Conservation (phyloP, 2,329 filamentous ascomycete genomes). For the Proliferodiscus dingleyae region DNA sequence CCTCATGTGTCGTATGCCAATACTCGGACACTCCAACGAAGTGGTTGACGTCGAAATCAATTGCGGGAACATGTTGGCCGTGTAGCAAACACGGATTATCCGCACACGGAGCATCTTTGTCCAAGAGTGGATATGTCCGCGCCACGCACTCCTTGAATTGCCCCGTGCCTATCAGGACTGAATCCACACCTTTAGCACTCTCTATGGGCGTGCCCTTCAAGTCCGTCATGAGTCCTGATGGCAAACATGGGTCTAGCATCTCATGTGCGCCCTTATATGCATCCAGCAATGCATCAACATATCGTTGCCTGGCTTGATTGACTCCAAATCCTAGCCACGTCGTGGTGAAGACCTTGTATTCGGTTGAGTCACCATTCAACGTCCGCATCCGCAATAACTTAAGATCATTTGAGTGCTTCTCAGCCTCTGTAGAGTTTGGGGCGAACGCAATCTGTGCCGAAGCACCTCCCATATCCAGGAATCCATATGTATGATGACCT, state of each 20-base stretch:
- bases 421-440: constrained; percentile 84
- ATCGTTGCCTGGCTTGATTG: constrained; percentile 82
- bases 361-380: constrained; percentile 68
- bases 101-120: constrained; percentile 80
- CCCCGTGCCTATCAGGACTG: constrained; percentile 73
- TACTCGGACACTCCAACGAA: constrained; percentile 98
- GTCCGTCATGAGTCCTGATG: constrained; percentile 68
- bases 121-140: constrained; percentile 77
- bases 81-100: constrained; percentile 85
- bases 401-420: constrained; percentile 84
- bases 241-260: constrained; percentile 86
- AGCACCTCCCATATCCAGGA: constrained; percentile 96
- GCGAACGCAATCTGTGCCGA: constrained; percentile 98
- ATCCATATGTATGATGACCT: constrained; percentile 90
- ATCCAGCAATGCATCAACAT: constrained; percentile 70
- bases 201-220: constrained; percentile 57
- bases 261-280: constrained; percentile 58
- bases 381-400: constrained; percentile 82
- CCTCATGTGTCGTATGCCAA: constrained; percentile 96
- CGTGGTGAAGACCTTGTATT: constrained; percentile 89
- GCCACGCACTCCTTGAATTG: constrained; percentile 79
- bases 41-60: constrained; percentile 96
- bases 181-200: constrained; percentile 36
- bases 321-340: constrained; percentile 98
- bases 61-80: constrained; percentile 86